Conservation (phyloP, 305 asterid species). For the Solanum hybrid region DNA sequence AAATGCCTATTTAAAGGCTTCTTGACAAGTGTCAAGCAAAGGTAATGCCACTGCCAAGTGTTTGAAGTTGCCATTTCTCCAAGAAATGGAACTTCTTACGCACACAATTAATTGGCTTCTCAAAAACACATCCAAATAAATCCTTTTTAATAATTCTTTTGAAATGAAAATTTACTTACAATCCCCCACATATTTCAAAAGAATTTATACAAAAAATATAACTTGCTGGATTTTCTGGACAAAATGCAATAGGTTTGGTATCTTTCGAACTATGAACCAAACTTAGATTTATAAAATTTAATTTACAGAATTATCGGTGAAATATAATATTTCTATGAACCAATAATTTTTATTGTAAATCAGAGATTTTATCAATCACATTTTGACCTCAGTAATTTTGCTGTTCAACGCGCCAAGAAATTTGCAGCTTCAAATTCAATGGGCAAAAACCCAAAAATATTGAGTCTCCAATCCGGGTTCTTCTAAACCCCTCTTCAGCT, state of each 20-base stretch:
- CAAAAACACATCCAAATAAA: background rate
- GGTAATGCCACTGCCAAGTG: background rate
- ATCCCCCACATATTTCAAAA: background rate
- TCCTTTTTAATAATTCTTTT: too few species aligned
- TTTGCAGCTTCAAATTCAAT: background rate
- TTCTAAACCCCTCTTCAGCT: background rate
- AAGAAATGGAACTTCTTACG: background rate
- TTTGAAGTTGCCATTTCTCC: background rate
- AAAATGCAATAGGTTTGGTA: background rate
- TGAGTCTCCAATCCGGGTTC: background rate
- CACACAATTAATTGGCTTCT: background rate
- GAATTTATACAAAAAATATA: background rate
- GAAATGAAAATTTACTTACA: background rate
- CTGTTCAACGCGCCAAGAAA: background rate
- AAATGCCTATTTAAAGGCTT: background rate
- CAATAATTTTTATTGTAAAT: background rate
- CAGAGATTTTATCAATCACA: background rate
- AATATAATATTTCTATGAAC: background rate
- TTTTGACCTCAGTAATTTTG: background rate
- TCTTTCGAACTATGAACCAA: background rate
- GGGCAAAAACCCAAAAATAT: background rate
- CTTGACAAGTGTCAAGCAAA: background rate
- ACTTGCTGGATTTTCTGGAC: background rate
- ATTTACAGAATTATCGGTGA: background rate
- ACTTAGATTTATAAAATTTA: too few species aligned